Conservation (phyloP, 352 stramenopile genomes). For the Phytophthora uliginosa region DNA sequence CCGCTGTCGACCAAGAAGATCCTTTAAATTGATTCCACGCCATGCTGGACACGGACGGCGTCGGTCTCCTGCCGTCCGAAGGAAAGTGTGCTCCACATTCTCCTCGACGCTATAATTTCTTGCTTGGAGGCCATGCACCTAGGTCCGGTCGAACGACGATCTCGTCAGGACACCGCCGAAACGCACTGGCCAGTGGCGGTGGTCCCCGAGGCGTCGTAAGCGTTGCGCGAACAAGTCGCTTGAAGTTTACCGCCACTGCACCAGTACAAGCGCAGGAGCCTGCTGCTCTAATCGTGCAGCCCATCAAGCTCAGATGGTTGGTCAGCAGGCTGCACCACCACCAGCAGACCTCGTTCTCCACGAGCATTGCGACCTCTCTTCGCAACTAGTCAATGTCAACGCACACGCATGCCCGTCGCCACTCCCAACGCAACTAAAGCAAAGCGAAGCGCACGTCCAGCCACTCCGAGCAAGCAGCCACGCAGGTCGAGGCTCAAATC, state of each 20-base stretch:
- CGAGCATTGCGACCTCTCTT: background rate
- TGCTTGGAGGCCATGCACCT: background rate
- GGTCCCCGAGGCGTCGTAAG: background rate
- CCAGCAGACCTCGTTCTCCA: background rate
- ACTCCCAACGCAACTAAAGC: background rate
- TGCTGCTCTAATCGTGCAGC: conserved; percentile 31
- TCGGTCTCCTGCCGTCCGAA: background rate
- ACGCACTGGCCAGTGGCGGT: background rate
- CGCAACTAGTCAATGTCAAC: too few relatives aligned
- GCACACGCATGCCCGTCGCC: background rate
- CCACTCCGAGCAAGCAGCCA: conserved; percentile 7
- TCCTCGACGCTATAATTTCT: background rate
- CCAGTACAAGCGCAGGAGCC: conserved; percentile 22
- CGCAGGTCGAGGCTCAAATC: conserved; percentile 3
- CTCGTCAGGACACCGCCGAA: background rate
- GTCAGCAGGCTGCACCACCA: background rate
- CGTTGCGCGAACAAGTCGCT: conserved; percentile 17
- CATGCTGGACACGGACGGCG: background rate
- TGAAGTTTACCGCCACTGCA: conserved; percentile 33
- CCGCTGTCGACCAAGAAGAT: too few relatives aligned
- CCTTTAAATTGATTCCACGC: background rate
- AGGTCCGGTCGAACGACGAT: background rate
- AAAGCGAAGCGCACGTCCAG: background rate
- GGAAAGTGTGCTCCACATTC: background rate
- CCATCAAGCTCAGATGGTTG: conserved; percentile 26